Percentiles rank a stretch among this genome's conserved stretches.
Conservation (phyloP, 805 yeast species). For the Schwanniomyces occidentalis region DNA sequence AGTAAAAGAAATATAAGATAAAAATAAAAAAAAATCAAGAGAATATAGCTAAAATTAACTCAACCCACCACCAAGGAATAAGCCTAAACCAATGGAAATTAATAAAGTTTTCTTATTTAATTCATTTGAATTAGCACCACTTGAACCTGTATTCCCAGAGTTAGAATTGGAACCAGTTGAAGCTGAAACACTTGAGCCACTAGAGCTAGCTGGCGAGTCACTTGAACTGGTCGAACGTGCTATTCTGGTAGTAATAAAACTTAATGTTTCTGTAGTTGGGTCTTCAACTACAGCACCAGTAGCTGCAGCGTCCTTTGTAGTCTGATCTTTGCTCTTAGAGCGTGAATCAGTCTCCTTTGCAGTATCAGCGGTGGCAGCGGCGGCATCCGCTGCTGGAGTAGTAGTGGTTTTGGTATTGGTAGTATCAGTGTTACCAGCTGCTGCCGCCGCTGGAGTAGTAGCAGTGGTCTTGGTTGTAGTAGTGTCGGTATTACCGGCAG, state of each 20-base stretch:
- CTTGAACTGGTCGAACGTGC: constrained; percentile 22
- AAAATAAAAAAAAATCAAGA: constrained; percentile 1
- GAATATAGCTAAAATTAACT: constrained; percentile 1
- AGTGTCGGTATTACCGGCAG: constrained; percentile 18
- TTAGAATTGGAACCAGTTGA: constrained; percentile 7
- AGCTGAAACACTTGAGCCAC: constrained; percentile 5
- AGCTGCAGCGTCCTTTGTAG: constrained; percentile 8
- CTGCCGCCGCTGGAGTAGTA: constrained; percentile 16
- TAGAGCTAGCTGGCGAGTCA: constrained; percentile 11
- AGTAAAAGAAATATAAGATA: too few relatives aligned
- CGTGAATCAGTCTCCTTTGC: constrained; percentile 4
- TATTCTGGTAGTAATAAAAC: constrained; percentile 35
- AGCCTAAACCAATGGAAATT: background rate
- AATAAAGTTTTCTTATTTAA: background rate
- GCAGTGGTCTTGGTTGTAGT: constrained; percentile 17
- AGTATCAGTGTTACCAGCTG: constrained; percentile 13
- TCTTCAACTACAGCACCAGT: constrained; percentile 9
- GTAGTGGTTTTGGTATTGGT: constrained; percentile 16
- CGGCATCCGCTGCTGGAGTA: constrained; percentile 13
- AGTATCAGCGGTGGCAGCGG: constrained; percentile 12
- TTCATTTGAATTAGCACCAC: background rate
- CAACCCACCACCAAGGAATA: constrained; percentile 1
- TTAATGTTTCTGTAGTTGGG: constrained; percentile 21
- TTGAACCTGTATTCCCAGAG: background rate
- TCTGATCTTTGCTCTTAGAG: too few relatives aligned